Evolutionary conservation across 495 filamentous ascomycete species (phyloP).

Genomic region (Tetracladium marchalianum): DNA sequence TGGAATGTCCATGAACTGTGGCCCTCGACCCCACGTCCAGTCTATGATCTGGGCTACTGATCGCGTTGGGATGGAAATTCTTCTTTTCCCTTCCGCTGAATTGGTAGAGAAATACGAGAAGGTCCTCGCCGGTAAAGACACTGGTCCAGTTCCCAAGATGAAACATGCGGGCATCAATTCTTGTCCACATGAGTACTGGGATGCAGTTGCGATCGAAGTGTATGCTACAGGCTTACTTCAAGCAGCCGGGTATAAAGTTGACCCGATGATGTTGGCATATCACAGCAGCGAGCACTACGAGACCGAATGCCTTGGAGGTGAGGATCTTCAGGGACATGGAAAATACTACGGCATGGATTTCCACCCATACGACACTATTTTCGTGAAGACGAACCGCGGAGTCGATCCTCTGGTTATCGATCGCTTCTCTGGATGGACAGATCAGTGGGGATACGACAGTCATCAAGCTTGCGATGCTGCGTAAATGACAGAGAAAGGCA

Average conservation of each 20-base stretch:
- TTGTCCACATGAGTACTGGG: conserved; percentile 12
- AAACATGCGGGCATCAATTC: conserved; percentile 13
- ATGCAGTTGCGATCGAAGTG: conserved; percentile 20
- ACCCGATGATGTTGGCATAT: conserved; percentile 23
- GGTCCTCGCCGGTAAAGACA: not conserved
- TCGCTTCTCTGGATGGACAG: conserved; percentile 13
- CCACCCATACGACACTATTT: conserved; percentile 26
- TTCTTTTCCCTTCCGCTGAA: conserved; percentile 13
- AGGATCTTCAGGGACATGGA: conserved; percentile 2
- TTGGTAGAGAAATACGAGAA: conserved; percentile 17
- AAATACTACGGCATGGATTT: conserved; percentile 11
- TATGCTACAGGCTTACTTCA: conserved; percentile 18
- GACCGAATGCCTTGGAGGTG: conserved; percentile 1
- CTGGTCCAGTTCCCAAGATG: conserved; percentile 1
- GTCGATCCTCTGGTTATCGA: conserved; percentile 12
- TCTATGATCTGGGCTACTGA: conserved; percentile 26
- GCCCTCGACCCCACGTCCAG: conserved; percentile 14
- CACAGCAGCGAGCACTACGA: conserved; percentile 6
- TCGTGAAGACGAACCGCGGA: conserved; percentile 17
- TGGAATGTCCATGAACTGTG: conserved; percentile 21
- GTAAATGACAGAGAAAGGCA: not conserved
- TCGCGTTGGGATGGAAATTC: conserved; percentile 17
- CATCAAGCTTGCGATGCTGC: conserved; percentile 8
- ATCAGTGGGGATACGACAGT: conserved; percentile 4
- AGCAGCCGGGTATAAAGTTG: conserved; percentile 22